Percentiles rank a stretch among this genome's conserved stretches.
These are phyloP conservation scores for Fragilaria crotonensis DNA, from an alignment of 108 stramenopile genomes.

Conservation along the genomic window DNA sequence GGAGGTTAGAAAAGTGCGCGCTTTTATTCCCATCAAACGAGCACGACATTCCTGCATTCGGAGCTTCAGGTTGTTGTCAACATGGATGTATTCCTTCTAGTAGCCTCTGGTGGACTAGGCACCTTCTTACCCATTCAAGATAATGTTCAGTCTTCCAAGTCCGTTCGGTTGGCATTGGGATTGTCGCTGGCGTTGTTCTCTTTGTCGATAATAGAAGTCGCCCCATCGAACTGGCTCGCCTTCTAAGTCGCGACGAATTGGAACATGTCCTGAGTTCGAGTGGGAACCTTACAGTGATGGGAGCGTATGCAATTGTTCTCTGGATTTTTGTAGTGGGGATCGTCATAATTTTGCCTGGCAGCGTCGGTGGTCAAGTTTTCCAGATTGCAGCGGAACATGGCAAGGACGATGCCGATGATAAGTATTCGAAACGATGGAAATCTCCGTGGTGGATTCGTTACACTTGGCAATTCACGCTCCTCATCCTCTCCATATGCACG, in stretches of 20 bases:
- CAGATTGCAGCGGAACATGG: background rate
- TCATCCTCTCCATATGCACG: constrained; percentile 6
- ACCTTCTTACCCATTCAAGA: background rate
- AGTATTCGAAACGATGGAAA: background rate
- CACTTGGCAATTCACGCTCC: background rate
- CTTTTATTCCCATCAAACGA: no score
- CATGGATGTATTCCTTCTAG: background rate
- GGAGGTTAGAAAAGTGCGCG: no score
- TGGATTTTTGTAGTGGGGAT: background rate
- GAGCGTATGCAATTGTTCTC: background rate
- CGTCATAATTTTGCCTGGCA: background rate
- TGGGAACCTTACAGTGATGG: background rate
- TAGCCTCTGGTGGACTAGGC: background rate
- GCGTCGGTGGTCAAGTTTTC: background rate
- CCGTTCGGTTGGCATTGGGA: background rate
- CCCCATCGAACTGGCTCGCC: background rate
- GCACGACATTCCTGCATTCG: no score
- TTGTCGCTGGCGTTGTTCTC: background rate
- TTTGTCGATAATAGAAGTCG: background rate
- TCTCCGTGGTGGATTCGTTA: constrained; percentile 31
- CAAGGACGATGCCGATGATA: background rate
- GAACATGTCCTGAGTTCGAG: background rate
- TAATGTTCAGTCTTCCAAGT: background rate
- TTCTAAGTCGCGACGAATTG: background rate
- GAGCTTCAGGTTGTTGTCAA: no score